Conservation (phyloP, 2,329 filamentous ascomycete species). For the Knufia petricola region DNA sequence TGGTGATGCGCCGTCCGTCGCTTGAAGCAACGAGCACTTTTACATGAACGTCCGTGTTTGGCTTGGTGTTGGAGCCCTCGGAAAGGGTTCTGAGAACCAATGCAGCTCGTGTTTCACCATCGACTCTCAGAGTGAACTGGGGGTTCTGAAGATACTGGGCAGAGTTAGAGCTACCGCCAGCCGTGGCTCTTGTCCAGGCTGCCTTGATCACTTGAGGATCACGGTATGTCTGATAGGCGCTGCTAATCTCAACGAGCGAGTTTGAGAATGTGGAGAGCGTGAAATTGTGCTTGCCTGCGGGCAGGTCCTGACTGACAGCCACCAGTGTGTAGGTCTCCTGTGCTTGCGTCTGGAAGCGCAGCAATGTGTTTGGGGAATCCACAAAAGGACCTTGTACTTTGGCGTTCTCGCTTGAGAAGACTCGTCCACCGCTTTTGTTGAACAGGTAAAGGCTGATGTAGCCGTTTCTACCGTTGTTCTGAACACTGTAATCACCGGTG, state of each 20-base stretch:
- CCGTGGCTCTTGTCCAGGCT: constrained; percentile 67
- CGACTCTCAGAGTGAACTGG: constrained; percentile 57
- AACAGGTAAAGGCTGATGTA: constrained; percentile 86
- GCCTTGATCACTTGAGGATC: constrained; percentile 51
- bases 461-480: constrained; percentile 48
- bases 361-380: constrained; percentile 83
- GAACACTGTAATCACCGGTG: constrained; percentile 50
- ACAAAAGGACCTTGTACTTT: constrained; percentile 75
- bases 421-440: constrained; percentile 56
- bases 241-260: constrained; percentile 48
- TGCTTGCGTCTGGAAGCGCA: constrained; percentile 57
- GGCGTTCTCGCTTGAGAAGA: constrained; percentile 64
- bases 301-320: constrained; percentile 68
- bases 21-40: constrained; percentile 56
- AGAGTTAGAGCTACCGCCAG: constrained; percentile 74
- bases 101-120: not conserved
- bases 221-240: constrained; percentile 52
- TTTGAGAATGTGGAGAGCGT: constrained; percentile 75
- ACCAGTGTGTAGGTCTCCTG: constrained; percentile 52
- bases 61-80: constrained; percentile 40
- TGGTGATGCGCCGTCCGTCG: constrained; percentile 56
- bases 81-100: constrained; percentile 14
- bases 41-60: constrained; percentile 68
- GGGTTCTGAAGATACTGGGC: constrained; percentile 75
- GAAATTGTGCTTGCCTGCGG: constrained; percentile 66